Base-by-base conservation (phyloP, 108 stramenopile genomes). In the Nitzschia palea region DNA sequence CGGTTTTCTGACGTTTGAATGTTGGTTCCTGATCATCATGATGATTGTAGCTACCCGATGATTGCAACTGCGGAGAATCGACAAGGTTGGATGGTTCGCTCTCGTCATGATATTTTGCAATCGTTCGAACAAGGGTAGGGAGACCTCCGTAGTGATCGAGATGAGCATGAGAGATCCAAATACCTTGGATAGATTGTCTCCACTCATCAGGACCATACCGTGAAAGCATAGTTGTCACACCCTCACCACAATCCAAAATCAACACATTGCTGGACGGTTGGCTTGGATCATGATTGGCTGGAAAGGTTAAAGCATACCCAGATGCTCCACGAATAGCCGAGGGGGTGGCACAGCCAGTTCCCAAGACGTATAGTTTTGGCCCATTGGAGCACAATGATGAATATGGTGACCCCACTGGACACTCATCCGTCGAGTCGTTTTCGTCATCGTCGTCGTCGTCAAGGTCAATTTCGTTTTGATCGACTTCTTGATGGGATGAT, bases 111-210 rank as follows among this genome's bases (percentile, higher is more conserved):
- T 33, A 32, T 10, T 32, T 50, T 27, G 29, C 4, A 14, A 35
- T 61, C 27, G 23, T 33, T 31, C 64, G 62, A 35, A 89, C 57
- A 34, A 88, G 35, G 29, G 52, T 57, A 4, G 84, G 71, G 9
- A 91, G 54, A 42, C 85, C 90, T 15, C 87, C 86, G 68, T 89
- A 91, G 47, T 89, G 91, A 70, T 93, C 91, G 54, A 87, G 65
- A 72, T 93, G 91, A 23, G 87, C 79, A 72, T 93, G 91, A 2
- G 87, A 88, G 30, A 93, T 88, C 91, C 91, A 93, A 68, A 93
- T 84, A 29, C 87, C 78, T 22, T 51, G 58, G 4, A 90, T 76
- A 25, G 63, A 52, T 27, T 45, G 29, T 27, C 69, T 18, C 67
- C 79, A 77, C 17, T 73, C 50, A 22, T 62, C 17, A 18, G 34